Evolutionary conservation across 1,284 basidiomycete genomes (phyloP).

Genomic region (Tilletia caries): DNA sequence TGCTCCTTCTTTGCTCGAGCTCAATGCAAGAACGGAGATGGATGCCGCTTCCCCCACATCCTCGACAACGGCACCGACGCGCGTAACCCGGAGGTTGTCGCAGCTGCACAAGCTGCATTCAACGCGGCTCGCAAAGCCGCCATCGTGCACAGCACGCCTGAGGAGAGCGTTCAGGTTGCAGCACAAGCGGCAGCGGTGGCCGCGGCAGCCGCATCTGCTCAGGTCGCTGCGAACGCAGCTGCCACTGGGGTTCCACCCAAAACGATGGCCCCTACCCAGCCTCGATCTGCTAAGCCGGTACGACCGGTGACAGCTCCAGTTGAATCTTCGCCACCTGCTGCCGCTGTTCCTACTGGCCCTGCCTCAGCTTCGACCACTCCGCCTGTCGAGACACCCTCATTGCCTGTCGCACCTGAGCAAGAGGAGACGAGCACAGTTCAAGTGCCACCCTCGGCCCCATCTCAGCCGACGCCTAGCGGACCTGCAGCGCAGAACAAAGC

Average conservation of each 20-base stretch:
- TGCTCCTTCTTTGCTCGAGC: constrained; percentile 50
- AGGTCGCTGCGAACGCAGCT: constrained; percentile 1
- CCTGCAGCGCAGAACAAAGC: background rate
- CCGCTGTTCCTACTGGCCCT: background rate
- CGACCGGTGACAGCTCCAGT: background rate
- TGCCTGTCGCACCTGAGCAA: background rate
- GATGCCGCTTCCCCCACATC: constrained; percentile 52
- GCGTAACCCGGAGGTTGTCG: constrained; percentile 20
- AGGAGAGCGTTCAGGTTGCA: constrained; percentile 12
- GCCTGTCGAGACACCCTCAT: background rate
- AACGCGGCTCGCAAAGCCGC: constrained; percentile 10
- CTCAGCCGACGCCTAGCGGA: background rate
- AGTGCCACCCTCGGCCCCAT: background rate
- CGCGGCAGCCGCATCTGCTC: constrained; percentile 3
- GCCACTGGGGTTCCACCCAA: constrained; percentile 1
- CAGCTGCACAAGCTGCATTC: constrained; percentile 12
- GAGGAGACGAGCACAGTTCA: background rate
- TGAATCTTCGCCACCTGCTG: background rate
- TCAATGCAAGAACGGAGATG: constrained; percentile 47
- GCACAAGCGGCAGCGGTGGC: constrained; percentile 3
- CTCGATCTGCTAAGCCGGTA: background rate
- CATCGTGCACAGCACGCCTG: constrained; percentile 9
- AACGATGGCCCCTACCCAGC: background rate
- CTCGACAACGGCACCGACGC: constrained; percentile 50
- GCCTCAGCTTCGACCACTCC: background rate